Base-by-base conservation (phyloP, 2,329 filamentous ascomycete species). In the Calonectria montana region DNA sequence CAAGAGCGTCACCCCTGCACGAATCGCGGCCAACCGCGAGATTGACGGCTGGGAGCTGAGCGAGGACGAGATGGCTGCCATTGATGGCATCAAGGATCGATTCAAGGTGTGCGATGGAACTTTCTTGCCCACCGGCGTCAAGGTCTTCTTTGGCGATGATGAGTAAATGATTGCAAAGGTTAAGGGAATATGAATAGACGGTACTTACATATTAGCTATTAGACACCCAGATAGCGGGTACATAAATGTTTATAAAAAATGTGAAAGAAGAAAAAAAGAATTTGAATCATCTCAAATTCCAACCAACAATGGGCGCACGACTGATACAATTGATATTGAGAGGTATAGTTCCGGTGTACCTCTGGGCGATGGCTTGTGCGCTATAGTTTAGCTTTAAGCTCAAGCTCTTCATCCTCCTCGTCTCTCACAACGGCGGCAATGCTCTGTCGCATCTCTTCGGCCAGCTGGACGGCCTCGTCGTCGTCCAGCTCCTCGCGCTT, bases 111-210 rank as follows among this genome's bases (percentile, higher is more conserved):
- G 94, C 80, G 89, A 88, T 41, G 94, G 96, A 81, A 84, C 81
- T 31, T 96, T 93, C 92, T 81, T 94, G 79, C 94, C 94, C 0
- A 67, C 55, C 7, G 64, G 64, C 13, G 83, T 94, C 72, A 93
- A 92, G 88, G 93, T 96, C 41, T 97, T 97, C 88, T 94, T 94
- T 81, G 93, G 93, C 9, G 93, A 96, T 78, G 93, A 95, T 79
- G 93, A 96, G 86, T 95, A 91, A 79, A 27, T 37, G 23, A 23
- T 39, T 39, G 27, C 21, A 18, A 41, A 16, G 55, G 45, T 53
- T 31, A 4, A 45, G 37, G 13, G 27, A 16, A 37, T 59, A 18
- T 39, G 16, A 7, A 50, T 37, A 35, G 47, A 35, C 15, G 37
- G n/a, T 21, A 68, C 65, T 63, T 45, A 68, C 55, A 53, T 13